A percentile compares a stretch with the other conserved stretches of the same genome.
These are phyloP conservation scores for Colletotrichum coccodes DNA, from an alignment of 2,329 filamentous ascomycete species.

Conservation along the genomic window DNA sequence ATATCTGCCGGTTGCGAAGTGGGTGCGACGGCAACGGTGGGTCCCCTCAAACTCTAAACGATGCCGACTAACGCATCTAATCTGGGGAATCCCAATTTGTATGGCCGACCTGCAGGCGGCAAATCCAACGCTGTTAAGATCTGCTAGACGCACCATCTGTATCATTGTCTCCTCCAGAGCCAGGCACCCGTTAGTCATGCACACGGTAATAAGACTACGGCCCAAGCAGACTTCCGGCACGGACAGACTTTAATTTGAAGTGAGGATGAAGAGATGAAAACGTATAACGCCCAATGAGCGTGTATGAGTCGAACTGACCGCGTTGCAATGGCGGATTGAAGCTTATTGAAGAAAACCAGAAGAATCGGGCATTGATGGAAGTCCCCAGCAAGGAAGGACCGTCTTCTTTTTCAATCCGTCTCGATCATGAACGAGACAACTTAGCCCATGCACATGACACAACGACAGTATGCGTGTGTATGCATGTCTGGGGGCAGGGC, in stretches of 20 bases:
- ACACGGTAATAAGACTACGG: neutral
- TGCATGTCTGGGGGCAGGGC: neutral
- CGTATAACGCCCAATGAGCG: neutral
- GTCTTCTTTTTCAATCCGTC: neutral
- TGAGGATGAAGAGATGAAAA: neutral
- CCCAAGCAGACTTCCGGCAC: neutral
- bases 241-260: neutral
- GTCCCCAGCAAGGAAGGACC: neutral
- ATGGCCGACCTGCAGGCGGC: neutral
- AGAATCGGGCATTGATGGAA: neutral
- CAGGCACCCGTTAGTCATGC: neutral
- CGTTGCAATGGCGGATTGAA: neutral
- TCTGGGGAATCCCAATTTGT: neutral
- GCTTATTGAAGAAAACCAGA: neutral
- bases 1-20: conserved; percentile 15
- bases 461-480: neutral
- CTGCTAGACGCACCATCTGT: conserved; percentile 1
- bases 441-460: neutral
- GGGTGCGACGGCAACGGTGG: neutral
- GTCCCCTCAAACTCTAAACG: neutral
- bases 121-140: conserved; percentile 1
- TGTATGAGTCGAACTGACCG: neutral
- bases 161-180: neutral
- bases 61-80: conserved; percentile 24
- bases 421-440: neutral